These are phyloP conservation scores for Blastomyces emzantsi DNA, from an alignment of 2,329 filamentous ascomycete genomes.

Conservation along the genomic window DNA sequence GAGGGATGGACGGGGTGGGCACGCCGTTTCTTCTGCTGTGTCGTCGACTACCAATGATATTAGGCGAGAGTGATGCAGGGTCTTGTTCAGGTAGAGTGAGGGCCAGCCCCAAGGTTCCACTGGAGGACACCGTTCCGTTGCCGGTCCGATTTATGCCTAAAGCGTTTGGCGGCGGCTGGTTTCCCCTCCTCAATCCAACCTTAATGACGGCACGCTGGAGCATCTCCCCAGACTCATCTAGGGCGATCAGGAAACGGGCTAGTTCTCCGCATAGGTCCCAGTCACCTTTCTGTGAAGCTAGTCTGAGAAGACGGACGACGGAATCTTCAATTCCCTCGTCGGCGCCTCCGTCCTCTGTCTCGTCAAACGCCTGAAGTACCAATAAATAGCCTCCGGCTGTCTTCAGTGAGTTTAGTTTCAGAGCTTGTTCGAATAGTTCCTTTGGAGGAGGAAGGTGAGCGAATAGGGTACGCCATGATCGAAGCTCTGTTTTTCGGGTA, in stretches of 20 bases:
- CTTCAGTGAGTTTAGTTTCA: conserved; percentile 77
- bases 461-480: conserved; percentile 92
- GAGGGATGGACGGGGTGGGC: neutral
- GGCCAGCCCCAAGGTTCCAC: conserved; percentile 22
- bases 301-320: conserved; percentile 67
- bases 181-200: conserved; percentile 25
- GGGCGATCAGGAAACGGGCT: conserved; percentile 84
- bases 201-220: conserved; percentile 43
- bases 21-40: conserved; percentile 2
- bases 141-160: conserved; percentile 21
- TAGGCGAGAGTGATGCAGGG: conserved; percentile 3
- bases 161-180: conserved; percentile 18
- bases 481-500: conserved; percentile 90
- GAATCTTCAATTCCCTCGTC: conserved; percentile 46
- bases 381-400: conserved; percentile 96
- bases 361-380: conserved; percentile 72
- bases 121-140: neutral
- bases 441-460: conserved; percentile 81
- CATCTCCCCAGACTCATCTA: conserved; percentile 78
- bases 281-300: conserved; percentile 75
- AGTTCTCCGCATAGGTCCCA: conserved; percentile 96
- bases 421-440: conserved; percentile 85
- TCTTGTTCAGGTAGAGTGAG: conserved; percentile 23
- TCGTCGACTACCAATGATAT: neutral
- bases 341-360: conserved; percentile 36